phyloP scores from a whole-genome alignment of 2,329 filamentous ascomycete species.

The Ascochyta rabiei region DNA sequence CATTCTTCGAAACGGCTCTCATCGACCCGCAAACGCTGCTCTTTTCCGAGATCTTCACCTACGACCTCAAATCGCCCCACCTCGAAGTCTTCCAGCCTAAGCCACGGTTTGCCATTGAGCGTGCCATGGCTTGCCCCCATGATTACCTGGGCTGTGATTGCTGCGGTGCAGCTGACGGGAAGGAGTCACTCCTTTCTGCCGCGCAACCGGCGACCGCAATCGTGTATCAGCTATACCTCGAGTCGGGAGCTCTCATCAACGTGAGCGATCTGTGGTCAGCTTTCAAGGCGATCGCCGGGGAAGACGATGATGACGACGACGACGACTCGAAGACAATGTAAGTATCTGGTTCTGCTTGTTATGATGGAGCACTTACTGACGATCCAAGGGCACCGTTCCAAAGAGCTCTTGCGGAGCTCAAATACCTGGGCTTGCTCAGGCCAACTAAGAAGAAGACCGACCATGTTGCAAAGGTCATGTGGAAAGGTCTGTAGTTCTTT shows the following conservation, averaged over 20 bases:
- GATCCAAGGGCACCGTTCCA: constrained; percentile 74
- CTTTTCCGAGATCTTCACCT: constrained; percentile 76
- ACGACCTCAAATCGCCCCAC: constrained; percentile 72
- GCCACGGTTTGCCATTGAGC: constrained; percentile 72
- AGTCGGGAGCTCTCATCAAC: constrained; percentile 78
- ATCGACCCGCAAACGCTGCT: constrained; percentile 60
- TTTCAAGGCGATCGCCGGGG: constrained; percentile 68
- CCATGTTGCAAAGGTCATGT: constrained; percentile 82
- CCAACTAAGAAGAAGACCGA: constrained; percentile 89
- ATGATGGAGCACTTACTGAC: not conserved
- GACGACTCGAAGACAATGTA: constrained; percentile 56
- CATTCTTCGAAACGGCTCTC: constrained; percentile 55
- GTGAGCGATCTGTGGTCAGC: constrained; percentile 80
- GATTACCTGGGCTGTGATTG: constrained; percentile 79
- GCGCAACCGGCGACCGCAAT: constrained; percentile 74
- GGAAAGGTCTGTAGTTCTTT: constrained; percentile 71
- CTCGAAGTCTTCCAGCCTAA: constrained; percentile 76
- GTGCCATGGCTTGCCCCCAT: constrained; percentile 73
- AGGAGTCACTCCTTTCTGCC: constrained; percentile 56
- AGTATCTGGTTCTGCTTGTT: constrained; percentile 20
- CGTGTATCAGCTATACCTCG: constrained; percentile 78
- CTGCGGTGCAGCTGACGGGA: constrained; percentile 57
- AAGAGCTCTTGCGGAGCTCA: constrained; percentile 80
- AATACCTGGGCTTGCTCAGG: constrained; percentile 85
- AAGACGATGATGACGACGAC: constrained; percentile 55